Base-by-base conservation (phyloP, 352 stramenopile species). In the Globisporangium echinulatum region DNA sequence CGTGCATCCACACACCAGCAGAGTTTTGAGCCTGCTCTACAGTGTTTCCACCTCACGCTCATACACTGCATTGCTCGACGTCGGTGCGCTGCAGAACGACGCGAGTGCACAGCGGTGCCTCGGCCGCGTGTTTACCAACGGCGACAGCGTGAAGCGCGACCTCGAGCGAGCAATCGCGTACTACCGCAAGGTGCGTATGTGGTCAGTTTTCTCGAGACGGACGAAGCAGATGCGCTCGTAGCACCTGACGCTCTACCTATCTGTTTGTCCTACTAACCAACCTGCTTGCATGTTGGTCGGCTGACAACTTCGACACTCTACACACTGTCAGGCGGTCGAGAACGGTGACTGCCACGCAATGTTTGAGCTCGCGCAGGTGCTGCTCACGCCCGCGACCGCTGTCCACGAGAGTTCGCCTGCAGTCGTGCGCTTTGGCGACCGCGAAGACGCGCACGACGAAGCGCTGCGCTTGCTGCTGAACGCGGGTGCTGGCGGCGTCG, bases 371-470 rank as follows among this genome's bases (percentile, higher is more conserved):
- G 74, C 76, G 49, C 79, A 56, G 13, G 62, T 88, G 3, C 50
- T 90, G 50, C 59, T 87, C 10, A 19, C n/a, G 37, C 53, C 33
- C 5, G 40, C 42, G 37, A 63, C 33, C 8, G 7, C 44, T 40
- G 58, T 36, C 8, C 9, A 15, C 11, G 47, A 47, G 19, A 42
- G 56, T n/a, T 37, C 38, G 8, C 63, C 65, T 11, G 64, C 56
- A 38, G 60, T 54, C 3, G 49, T 73, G 37, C 67, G 70, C 15
- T 82, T 79, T 49, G 59, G 62, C 58, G 75, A 88, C 56, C 71
- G 69, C 0, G 79, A 87, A 62, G 74, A 85, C 33, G 64, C 56
- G 7, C 78, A 88, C 56, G 78, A 88, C 54, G 78, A 90, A 64
- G 78, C 77, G 14, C 50, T 90, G 39, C 73, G 67, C 15, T 60